phyloP scores from a whole-genome alignment of 331 rosid species.

The Stylosanthes scabra region DNA sequence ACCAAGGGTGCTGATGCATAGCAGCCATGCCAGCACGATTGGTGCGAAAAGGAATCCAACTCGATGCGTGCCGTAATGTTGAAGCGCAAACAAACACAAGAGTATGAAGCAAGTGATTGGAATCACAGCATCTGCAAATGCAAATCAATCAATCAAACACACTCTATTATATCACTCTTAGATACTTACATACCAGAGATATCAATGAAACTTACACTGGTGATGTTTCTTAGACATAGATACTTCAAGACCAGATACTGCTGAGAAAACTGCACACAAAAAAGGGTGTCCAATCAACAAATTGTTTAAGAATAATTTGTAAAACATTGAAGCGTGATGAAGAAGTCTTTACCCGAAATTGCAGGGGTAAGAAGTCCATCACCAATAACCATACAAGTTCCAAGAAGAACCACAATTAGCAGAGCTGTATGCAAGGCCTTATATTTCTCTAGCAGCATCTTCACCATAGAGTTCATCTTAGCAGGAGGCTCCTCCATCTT shows the following conservation, averaged over 20 bases:
- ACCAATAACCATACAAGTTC: conserved; percentile 99
- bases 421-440: conserved; percentile 85
- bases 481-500: conserved; percentile 84
- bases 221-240: conserved; percentile 91
- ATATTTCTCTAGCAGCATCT: conserved; percentile 83
- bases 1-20: conserved; percentile 97
- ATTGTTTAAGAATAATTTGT: conserved; percentile 20
- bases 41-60: conserved; percentile 98
- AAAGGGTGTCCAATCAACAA: conserved; percentile 36
- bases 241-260: conserved; percentile 95
- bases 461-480: conserved; percentile 66
- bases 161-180: background rate
- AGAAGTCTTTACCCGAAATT: conserved; percentile 74
- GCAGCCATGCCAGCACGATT: conserved; percentile 85
- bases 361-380: conserved; percentile 99
- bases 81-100: conserved; percentile 96
- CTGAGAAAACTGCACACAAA: conserved; percentile 77
- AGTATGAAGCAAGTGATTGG: conserved; percentile 97
- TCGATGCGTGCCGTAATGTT: conserved; percentile 97
- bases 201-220: conserved; percentile 67
- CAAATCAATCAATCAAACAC: conserved; percentile 7
- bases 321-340: conserved; percentile 15
- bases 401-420: conserved; percentile 94
- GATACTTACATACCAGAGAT: conserved; percentile 15
- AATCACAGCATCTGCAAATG: conserved; percentile 92